Evolutionary conservation across 2,329 filamentous ascomycete species (phyloP), one percentile per base, ranked within the genome.

Genomic region (Daldinia eschscholtzii): DNA sequence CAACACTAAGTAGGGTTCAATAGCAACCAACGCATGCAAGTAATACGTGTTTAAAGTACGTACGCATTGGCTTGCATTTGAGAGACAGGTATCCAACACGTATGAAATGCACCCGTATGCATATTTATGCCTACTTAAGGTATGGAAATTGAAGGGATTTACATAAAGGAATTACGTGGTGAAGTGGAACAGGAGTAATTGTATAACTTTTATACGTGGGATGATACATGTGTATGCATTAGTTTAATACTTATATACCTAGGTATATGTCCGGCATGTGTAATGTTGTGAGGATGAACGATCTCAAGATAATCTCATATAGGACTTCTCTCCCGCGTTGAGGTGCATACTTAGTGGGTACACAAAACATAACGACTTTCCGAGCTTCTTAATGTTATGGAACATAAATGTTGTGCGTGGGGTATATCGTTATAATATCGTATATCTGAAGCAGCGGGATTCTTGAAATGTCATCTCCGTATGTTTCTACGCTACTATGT

Each of bases 21-120:
- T 62, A 53, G 46, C 42, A 67, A 59, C 67, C 44, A 53, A 67
- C 61, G 65, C 37, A 65, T 67, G 61, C 65, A 55, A 62, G 64
- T 65, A 57, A 70, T 67, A 53, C 44, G 63, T 42, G 42, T 46
- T 30, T 28, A 9, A 55, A 59, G 44, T 23, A 58, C 18, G 41
- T 37, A 37, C 35, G 57, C 23, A 46, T 35, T 48, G 33, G 44
- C 15, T 33, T 65, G 50, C n/a, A 57, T 33, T 61, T 41, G 50
- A 39, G 41, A 39, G 28, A 37, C 37, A 4, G 5, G 12, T 59
- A 53, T 35, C 48, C 6, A 44, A 41, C 35, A 9, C 30, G 57
- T 59, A 46, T 46, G 26, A 42, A 41, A 26, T 55, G 33, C 23
- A 57, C 12, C 9, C 42, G 18, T 35, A 57, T 57, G 55, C 33